A percentile compares a stretch with the other conserved stretches of the same genome.
Conservation (phyloP, 148 eudicot genomes). For the Cornus kousa region DNA sequence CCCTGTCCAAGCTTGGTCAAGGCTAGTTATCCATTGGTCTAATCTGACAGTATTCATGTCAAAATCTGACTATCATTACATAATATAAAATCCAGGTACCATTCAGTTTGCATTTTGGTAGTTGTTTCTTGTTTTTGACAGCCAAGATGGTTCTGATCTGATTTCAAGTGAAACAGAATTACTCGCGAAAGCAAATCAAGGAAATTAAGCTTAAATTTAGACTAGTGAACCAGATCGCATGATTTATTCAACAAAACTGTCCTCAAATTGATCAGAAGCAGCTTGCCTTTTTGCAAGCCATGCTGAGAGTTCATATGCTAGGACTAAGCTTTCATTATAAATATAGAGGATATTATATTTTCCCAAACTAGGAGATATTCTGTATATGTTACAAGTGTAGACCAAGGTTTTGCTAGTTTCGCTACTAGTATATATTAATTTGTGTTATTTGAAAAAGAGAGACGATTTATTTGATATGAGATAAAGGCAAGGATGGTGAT, state of each 20-base stretch:
- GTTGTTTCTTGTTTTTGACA: background rate
- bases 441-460: background rate
- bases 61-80: background rate
- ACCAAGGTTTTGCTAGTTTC: background rate
- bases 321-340: too few relatives aligned
- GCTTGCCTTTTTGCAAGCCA: background rate
- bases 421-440: background rate
- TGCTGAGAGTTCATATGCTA: background rate
- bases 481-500: too few relatives aligned
- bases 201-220: background rate
- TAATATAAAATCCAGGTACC: background rate
- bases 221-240: background rate
- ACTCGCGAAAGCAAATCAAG: background rate
- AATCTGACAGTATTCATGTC: background rate
- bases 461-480: too few relatives aligned
- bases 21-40: background rate
- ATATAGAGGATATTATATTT: too few relatives aligned
- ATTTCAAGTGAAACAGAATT: too few relatives aligned
- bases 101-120: background rate
- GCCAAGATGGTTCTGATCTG: too few relatives aligned
- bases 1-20: too few relatives aligned
- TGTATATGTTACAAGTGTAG: background rate
- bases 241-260: background rate
- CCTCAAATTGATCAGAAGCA: background rate
- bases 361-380: too few relatives aligned